Percentiles rank a stretch among this genome's conserved stretches.
Evolutionary conservation across 345 rosid species (phyloP).

Genomic region (Eucalyptus camaldulensis): DNA sequence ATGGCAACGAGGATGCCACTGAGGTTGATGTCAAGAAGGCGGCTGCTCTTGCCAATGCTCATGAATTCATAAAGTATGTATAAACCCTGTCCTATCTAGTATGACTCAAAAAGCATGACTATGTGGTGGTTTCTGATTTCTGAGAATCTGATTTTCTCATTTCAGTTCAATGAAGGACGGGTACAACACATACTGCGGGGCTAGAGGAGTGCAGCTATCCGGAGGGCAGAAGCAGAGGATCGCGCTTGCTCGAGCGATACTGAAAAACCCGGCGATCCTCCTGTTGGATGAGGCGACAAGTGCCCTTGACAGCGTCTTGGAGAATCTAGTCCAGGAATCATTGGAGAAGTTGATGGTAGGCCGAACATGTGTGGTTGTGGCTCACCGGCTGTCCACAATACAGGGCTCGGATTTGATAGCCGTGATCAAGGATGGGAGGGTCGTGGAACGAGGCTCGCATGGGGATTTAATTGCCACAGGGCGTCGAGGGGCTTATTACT

Average conservation of each 20-base stretch:
- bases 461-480: conserved; percentile 6
- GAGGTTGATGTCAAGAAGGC: conserved; percentile 46
- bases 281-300: conserved; percentile 28
- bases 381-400: conserved; percentile 26
- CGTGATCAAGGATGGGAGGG: conserved; percentile 26
- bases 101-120: not conserved
- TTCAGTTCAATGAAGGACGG: conserved; percentile 61
- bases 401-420: conserved; percentile 17
- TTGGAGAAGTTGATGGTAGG: conserved; percentile 29
- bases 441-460: conserved; percentile 27
- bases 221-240: conserved; percentile 44
- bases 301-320: conserved; percentile 23
- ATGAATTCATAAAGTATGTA: conserved; percentile 46
- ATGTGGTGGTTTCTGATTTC: conserved; percentile 13
- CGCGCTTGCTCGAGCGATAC: conserved; percentile 23
- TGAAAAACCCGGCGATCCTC: conserved; percentile 19
- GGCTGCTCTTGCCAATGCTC: conserved; percentile 46
- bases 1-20: conserved; percentile 25
- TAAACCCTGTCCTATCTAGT: not conserved
- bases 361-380: conserved; percentile 25
- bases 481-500: conserved; percentile 13
- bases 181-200: conserved; percentile 44
- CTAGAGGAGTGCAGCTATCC: conserved; percentile 32
- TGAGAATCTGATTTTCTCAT: not conserved
- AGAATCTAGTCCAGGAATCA: conserved; percentile 26